Evolutionary conservation across 768 basidiomycete genomes (phyloP).

Genomic region (Thelephora ganbajun): DNA sequence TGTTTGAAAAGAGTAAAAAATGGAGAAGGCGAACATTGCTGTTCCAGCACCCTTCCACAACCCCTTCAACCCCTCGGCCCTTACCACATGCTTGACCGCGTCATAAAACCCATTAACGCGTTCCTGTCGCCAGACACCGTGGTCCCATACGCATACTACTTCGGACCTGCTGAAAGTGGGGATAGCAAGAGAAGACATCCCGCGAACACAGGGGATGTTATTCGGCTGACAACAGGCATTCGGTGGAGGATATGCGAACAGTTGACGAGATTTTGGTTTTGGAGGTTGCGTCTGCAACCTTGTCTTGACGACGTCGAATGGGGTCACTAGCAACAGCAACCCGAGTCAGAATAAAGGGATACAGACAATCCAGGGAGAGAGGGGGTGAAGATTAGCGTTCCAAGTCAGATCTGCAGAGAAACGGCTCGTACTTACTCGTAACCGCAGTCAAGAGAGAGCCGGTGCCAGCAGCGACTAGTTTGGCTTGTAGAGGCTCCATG

Average conservation of each 20-base stretch:
- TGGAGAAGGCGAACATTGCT: slow-evolving; percentile 46
- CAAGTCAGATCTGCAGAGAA: too few species aligned
- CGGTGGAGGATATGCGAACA: slow-evolving; percentile 38
- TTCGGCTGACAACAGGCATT: slow-evolving; percentile 61
- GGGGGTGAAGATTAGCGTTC: not conserved
- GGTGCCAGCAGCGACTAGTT: slow-evolving; percentile 64
- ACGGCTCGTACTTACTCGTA: slow-evolving; percentile 41
- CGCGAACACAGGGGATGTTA: slow-evolving; percentile 45
- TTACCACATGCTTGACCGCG: slow-evolving; percentile 67
- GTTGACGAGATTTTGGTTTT: slow-evolving; percentile 23
- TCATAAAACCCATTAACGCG: slow-evolving; percentile 78
- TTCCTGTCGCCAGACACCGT: slow-evolving; percentile 53
- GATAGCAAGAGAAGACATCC: slow-evolving; percentile 60
- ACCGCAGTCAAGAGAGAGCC: slow-evolving; percentile 74
- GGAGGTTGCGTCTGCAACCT: slow-evolving; percentile 87
- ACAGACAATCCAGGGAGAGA: not conserved
- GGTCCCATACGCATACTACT: slow-evolving; percentile 72
- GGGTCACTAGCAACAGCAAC: slow-evolving; percentile 65
- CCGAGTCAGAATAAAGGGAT: slow-evolving; percentile 3
- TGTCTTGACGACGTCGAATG: slow-evolving; percentile 97
- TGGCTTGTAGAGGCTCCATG: slow-evolving; percentile 70
- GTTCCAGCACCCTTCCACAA: slow-evolving; percentile 96
- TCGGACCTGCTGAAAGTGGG: slow-evolving; percentile 38
- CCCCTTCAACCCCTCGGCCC: slow-evolving; percentile 69
- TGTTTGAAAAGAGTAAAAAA: not conserved